A percentile compares a stretch with the other conserved stretches of the same genome.
Evolutionary conservation across 2,329 filamentous ascomycete species (phyloP).

Genomic region (Tothia fuscella): DNA sequence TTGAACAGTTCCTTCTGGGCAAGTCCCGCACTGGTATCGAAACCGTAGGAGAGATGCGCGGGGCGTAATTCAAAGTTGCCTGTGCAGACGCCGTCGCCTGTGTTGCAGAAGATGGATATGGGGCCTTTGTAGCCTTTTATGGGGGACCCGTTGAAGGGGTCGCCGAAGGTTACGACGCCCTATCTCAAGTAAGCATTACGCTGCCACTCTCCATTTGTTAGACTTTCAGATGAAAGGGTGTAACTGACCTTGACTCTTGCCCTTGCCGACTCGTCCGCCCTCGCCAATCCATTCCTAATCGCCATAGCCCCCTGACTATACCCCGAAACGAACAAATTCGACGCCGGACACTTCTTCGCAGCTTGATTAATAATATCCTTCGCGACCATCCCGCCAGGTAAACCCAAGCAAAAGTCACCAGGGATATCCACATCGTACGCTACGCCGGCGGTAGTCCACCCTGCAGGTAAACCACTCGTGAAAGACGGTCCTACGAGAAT

Average conservation of each 20-base stretch:
- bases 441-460: not conserved
- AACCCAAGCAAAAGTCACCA: constrained; percentile 2
- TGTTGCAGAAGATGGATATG: constrained; percentile 7
- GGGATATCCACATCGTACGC: not conserved
- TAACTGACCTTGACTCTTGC: not conserved
- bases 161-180: constrained; percentile 11
- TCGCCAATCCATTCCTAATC: constrained; percentile 1
- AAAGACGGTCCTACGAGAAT: constrained; percentile 1
- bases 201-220: not conserved
- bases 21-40: constrained; percentile 1
- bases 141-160: constrained; percentile 12
- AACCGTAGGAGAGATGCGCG: constrained; percentile 10
- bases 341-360: not conserved
- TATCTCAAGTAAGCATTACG: not conserved
- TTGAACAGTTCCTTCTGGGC: not conserved
- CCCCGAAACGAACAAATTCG: not conserved
- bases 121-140: constrained; percentile 12
- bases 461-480: not conserved
- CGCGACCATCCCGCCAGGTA: constrained; percentile 3
- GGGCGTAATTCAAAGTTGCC: not conserved
- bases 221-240: too few species aligned
- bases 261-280: not conserved
- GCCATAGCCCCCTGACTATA: constrained; percentile 3
- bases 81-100: not conserved
- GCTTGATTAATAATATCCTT: constrained; percentile 5